These are phyloP conservation scores for Turnera subulata DNA, from an alignment of 345 rosid species.

Conservation along the genomic window DNA sequence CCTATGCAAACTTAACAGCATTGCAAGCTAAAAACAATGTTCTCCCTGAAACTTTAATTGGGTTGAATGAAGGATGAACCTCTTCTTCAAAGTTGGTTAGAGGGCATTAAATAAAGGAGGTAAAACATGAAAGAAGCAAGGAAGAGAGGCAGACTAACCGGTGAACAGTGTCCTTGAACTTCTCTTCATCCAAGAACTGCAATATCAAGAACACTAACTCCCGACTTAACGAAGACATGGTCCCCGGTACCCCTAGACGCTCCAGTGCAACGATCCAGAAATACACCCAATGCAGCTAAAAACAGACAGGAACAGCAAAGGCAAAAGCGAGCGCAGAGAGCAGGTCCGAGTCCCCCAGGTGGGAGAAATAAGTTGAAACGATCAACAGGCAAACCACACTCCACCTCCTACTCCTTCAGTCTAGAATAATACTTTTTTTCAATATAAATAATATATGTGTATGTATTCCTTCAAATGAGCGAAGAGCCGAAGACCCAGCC, in stretches of 20 bases:
- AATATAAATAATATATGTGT: no score
- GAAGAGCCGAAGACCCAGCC: no score
- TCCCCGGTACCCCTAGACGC: slow-evolving; percentile 41
- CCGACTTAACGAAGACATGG: slow-evolving; percentile 25
- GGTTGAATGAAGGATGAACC: background rate
- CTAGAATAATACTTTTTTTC: no score
- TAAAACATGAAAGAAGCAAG: background rate
- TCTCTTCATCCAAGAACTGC: slow-evolving; percentile 26
- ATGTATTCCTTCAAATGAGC: no score
- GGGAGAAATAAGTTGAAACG: no score
- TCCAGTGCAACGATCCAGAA: slow-evolving; percentile 37
- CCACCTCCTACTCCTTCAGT: no score
- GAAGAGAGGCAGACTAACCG: slow-evolving; percentile 12
- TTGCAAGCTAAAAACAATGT: no score
- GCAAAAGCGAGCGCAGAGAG: background rate
- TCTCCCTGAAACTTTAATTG: background rate
- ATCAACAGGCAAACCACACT: no score
- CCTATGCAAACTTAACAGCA: slow-evolving; percentile 1
- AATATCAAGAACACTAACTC: slow-evolving; percentile 22
- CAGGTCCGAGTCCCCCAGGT: slow-evolving; percentile 12
- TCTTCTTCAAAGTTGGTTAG: no score
- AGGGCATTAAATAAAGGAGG: no score
- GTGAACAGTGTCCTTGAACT: slow-evolving; percentile 24
- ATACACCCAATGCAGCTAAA: slow-evolving; percentile 3
- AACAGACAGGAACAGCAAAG: slow-evolving; percentile 1